Conservation (phyloP, 495 filamentous ascomycete genomes). For the Terfezia claveryi region DNA sequence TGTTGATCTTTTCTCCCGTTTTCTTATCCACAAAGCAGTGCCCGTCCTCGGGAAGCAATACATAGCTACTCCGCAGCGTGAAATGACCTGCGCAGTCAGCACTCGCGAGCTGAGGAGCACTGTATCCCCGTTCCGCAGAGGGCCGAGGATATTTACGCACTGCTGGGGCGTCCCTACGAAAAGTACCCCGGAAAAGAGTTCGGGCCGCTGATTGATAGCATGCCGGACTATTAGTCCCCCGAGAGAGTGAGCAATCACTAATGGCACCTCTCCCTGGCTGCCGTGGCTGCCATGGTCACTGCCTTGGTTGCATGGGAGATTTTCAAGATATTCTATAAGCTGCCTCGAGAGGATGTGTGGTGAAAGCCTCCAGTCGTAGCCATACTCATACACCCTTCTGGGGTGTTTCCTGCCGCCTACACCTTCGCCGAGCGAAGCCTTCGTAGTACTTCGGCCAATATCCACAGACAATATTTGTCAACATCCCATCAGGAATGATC, state of each 20-base stretch:
- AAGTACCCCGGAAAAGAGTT: conserved; percentile 68
- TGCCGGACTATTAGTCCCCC: conserved; percentile 80
- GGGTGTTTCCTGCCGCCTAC: conserved; percentile 42
- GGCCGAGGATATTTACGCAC: conserved; percentile 80
- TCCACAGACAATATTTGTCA: conserved; percentile 85
- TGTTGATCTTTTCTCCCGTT: conserved; percentile 56
- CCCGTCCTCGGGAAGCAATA: conserved; percentile 70
- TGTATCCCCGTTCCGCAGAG: conserved; percentile 72
- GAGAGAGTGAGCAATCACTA: conserved; percentile 72
- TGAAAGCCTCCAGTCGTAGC: conserved; percentile 87
- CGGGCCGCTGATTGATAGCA: conserved; percentile 68
- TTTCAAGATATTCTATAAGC: conserved; percentile 49
- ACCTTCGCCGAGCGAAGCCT: conserved; percentile 24
- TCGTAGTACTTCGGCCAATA: conserved; percentile 60
- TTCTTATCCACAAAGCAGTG: conserved; percentile 69
- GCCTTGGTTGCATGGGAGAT: conserved; percentile 43
- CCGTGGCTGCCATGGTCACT: conserved; percentile 18
- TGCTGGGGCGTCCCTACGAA: conserved; percentile 70
- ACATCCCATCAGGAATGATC: conserved; percentile 65
- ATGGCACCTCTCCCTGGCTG: conserved; percentile 40
- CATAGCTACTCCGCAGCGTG: conserved; percentile 65
- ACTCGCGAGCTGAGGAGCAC: conserved; percentile 78
- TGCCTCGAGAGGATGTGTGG: conserved; percentile 51
- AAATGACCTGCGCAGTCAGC: conserved; percentile 86
- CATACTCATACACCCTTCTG: conserved; percentile 68